Evolutionary conservation across 1,139 yeast genomes (phyloP).

Genomic region (Pneumocystis oryctolagi): DNA sequence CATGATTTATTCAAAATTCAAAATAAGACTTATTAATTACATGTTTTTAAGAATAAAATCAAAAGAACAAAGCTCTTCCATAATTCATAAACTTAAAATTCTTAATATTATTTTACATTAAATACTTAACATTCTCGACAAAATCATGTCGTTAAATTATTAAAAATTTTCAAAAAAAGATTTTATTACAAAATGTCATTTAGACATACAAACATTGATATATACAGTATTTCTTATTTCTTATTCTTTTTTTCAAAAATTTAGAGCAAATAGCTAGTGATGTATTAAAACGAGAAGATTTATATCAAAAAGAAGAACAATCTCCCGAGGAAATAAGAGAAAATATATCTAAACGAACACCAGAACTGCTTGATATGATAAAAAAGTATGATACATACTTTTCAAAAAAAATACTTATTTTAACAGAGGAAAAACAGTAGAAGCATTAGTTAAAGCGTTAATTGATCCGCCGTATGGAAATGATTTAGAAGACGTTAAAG

Average conservation of each 20-base stretch:
- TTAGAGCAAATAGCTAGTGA: neutral
- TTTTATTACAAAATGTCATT: neutral
- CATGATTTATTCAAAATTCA: too few species aligned
- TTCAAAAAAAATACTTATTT: neutral
- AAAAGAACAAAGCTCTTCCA: too few species aligned
- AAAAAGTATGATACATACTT: neutral
- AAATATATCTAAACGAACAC: neutral
- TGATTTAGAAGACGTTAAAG: conserved; percentile 4
- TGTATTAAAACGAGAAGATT: conserved; percentile 2
- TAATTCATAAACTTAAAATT: too few species aligned
- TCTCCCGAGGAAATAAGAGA: conserved; percentile 3
- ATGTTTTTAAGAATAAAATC: too few species aligned
- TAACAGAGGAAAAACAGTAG: conserved; percentile 1
- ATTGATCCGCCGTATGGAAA: conserved; percentile 4
- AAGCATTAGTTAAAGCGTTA: neutral
- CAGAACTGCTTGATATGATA: neutral
- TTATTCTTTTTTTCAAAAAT: neutral
- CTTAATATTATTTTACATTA: neutral
- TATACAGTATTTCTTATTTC: neutral
- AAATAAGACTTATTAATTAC: too few species aligned
- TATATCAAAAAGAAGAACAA: neutral
- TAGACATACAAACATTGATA: neutral
- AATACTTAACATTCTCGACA: neutral
- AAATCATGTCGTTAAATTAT: neutral
- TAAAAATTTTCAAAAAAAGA: neutral